Percentiles rank a stretch among this genome's conserved stretches.
Conservation (phyloP, 495 filamentous ascomycete genomes). For the Aspergillus sclerotioniger region DNA sequence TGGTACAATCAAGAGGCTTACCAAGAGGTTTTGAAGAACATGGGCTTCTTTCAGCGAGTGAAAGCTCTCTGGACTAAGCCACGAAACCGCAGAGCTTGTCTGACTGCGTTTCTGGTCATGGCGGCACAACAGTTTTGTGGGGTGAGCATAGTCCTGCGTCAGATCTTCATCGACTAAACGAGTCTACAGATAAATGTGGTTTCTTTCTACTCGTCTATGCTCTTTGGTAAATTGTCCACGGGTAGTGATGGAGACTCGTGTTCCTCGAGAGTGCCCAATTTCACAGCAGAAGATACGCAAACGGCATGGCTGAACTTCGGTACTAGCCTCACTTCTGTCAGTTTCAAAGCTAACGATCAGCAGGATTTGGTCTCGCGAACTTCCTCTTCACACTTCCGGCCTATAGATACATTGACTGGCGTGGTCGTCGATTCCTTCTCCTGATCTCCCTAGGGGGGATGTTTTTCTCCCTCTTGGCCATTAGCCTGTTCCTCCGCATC, state of each 20-base stretch:
- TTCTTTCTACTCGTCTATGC: slow-evolving; percentile 66
- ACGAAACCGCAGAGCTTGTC: slow-evolving; percentile 55
- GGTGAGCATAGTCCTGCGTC: background rate
- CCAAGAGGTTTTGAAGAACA: slow-evolving; percentile 7
- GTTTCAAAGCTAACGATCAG: slow-evolving; percentile 9
- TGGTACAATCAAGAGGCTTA: slow-evolving; percentile 19
- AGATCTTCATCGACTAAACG: background rate
- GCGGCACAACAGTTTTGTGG: slow-evolving; percentile 73
- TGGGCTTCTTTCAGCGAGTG: slow-evolving; percentile 4
- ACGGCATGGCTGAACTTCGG: slow-evolving; percentile 58
- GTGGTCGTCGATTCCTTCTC: slow-evolving; percentile 24
- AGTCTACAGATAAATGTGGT: slow-evolving; percentile 58
- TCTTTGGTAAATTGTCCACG: slow-evolving; percentile 41
- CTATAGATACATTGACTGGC: slow-evolving; percentile 20
- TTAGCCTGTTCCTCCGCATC: slow-evolving; percentile 15
- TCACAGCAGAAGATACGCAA: background rate
- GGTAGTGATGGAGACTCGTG: background rate
- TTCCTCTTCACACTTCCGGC: slow-evolving; percentile 26
- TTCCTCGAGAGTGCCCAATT: background rate
- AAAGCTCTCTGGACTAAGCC: slow-evolving; percentile 55
- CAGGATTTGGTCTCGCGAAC: slow-evolving; percentile 23
- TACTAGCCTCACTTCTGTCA: slow-evolving; percentile 57
- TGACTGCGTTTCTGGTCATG: slow-evolving; percentile 61
- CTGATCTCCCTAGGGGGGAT: slow-evolving; percentile 23
- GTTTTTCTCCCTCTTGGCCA: slow-evolving; percentile 19